A percentile compares a stretch with the other conserved stretches of the same genome.
phyloP scores from a whole-genome alignment of 345 rosid genomes.

The Carallia pectinifolia region DNA sequence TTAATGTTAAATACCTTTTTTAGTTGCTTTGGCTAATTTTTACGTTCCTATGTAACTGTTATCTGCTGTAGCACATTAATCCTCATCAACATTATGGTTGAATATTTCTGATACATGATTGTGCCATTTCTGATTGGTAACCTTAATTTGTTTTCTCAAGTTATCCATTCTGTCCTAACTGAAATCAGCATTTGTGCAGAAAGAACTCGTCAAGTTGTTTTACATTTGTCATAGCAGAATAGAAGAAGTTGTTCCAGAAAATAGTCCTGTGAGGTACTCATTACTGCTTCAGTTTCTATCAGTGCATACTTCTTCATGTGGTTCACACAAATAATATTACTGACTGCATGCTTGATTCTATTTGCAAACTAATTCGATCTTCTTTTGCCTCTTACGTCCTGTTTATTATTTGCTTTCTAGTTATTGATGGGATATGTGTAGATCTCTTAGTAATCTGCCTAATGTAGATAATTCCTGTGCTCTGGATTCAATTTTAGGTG shows the following conservation, averaged over 20 bases:
- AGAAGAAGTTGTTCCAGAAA: constrained; percentile 63
- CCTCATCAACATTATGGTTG: no score
- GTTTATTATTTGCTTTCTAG: neutral
- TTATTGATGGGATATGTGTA: no score
- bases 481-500: neutral
- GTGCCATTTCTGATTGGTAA: no score
- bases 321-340: neutral
- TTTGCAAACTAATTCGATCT: neutral
- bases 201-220: constrained; percentile 61
- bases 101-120: no score
- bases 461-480: neutral
- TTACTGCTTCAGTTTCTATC: constrained; percentile 6
- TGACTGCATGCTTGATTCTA: neutral
- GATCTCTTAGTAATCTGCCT: neutral
- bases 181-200: constrained; percentile 41
- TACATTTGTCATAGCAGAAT: constrained; percentile 75
- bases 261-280: constrained; percentile 55
- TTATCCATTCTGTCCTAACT: neutral
- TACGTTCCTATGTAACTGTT: no score
- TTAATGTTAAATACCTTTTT: no score
- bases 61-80: no score
- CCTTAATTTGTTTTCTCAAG: no score
- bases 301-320: constrained; percentile 8
- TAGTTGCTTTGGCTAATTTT: no score
- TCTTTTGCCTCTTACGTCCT: neutral